Conservation (phyloP, 108 stramenopile genomes). For the Cylindrotheca fusiformis region DNA sequence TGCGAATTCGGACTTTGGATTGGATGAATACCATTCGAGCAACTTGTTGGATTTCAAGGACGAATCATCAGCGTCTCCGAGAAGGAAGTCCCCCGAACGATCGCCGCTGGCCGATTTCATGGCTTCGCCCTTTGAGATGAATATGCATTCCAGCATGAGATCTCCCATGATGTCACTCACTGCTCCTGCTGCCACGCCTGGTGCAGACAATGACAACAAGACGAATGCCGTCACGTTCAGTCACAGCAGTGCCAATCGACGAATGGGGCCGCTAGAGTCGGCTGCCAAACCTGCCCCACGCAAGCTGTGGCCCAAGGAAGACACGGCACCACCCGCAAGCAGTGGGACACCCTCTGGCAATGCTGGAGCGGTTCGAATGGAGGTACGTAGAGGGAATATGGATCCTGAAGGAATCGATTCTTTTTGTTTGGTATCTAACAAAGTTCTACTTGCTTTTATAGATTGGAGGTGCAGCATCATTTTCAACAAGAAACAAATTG, state of each 20-base stretch:
- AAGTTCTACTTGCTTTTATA: neutral
- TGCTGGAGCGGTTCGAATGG: constrained; percentile 20
- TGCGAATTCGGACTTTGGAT: neutral
- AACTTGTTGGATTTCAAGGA: neutral
- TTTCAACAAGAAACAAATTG: constrained; percentile 31
- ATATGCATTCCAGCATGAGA: constrained; percentile 6
- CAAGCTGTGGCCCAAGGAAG: constrained; percentile 11
- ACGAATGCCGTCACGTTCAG: constrained; percentile 22
- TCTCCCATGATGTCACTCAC: neutral
- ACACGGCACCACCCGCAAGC: constrained; percentile 19
- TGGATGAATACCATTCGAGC: neutral
- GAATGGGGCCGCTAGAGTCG: constrained; percentile 5
- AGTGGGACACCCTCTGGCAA: constrained; percentile 4
- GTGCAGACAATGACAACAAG: constrained; percentile 4
- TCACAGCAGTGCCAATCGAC: neutral
- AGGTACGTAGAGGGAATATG: neutral
- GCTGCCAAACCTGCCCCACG: constrained; percentile 9
- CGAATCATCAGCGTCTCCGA: constrained; percentile 4
- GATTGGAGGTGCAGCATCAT: constrained; percentile 26
- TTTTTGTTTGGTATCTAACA: neutral
- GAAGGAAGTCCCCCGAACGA: constrained; percentile 1
- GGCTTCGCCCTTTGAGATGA: constrained; percentile 13
- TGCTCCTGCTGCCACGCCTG: neutral
- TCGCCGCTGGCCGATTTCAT: constrained; percentile 21
- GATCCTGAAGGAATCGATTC: neutral